Percentiles rank a stretch among this genome's conserved stretches.
These are phyloP conservation scores for Purshia tridentata DNA, from an alignment of 306 rosid genomes.

Conservation along the genomic window DNA sequence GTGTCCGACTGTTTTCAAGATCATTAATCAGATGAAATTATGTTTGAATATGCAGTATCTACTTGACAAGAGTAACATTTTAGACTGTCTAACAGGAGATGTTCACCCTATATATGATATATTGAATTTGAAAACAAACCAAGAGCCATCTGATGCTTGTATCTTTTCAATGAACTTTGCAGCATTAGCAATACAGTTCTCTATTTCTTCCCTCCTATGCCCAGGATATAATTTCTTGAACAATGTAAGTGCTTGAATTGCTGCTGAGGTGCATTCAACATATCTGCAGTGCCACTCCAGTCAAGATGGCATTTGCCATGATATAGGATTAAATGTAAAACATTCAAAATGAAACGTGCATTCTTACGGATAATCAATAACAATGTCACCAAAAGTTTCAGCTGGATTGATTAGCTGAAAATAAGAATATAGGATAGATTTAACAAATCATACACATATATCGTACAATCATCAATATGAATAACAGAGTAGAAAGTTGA, in stretches of 20 bases:
- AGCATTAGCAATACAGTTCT: conserved; percentile 27
- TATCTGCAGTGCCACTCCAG: conserved; percentile 27
- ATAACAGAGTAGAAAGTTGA: background rate
- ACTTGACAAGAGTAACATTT: no score
- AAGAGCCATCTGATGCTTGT: conserved; percentile 41
- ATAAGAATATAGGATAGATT: background rate
- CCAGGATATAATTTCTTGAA: conserved; percentile 31
- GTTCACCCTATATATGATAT: background rate
- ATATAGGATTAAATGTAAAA: background rate
- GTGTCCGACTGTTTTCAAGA: background rate
- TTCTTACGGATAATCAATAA: conserved; percentile 39
- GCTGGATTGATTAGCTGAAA: conserved; percentile 39
- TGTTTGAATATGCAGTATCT: background rate
- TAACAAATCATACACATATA: background rate
- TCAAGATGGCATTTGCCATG: background rate
- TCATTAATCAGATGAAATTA: background rate
- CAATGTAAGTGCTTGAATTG: conserved; percentile 33
- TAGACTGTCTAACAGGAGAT: no score
- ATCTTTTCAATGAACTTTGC: conserved; percentile 35
- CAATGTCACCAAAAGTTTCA: conserved; percentile 44
- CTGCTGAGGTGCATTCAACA: conserved; percentile 42
- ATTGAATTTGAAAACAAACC: conserved; percentile 25
- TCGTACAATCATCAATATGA: background rate
- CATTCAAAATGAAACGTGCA: background rate
- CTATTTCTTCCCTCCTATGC: conserved; percentile 37